A percentile compares a stretch with the other conserved stretches of the same genome.
Conservation (phyloP, 768 basidiomycete species). For the Lactarius akahatsu region DNA sequence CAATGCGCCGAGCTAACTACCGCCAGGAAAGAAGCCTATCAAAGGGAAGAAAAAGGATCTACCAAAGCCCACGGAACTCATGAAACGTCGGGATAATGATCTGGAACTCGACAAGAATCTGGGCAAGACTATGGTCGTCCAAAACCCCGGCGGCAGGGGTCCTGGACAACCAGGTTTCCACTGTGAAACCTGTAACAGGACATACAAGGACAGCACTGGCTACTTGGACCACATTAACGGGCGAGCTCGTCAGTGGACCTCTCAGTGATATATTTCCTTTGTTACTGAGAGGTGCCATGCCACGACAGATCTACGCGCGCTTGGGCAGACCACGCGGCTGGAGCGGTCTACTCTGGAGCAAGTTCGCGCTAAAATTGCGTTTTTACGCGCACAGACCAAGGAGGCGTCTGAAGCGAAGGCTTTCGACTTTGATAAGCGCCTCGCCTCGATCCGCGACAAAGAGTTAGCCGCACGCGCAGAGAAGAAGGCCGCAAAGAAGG, state of each 20-base stretch:
- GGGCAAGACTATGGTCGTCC: slow-evolving; percentile 92
- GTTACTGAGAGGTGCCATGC: slow-evolving; percentile 10
- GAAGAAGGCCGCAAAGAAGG: slow-evolving; percentile 79
- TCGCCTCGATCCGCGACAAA: slow-evolving; percentile 76
- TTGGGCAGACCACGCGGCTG: slow-evolving; percentile 96
- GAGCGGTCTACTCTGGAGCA: slow-evolving; percentile 89
- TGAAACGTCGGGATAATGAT: slow-evolving; percentile 82
- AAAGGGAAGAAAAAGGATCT: slow-evolving; percentile 70
- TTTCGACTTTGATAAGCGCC: slow-evolving; percentile 91
- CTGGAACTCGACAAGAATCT: slow-evolving; percentile 95
- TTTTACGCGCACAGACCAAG: slow-evolving; percentile 83
- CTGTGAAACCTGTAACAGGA: slow-evolving; percentile 89
- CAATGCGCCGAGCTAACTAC: slow-evolving; percentile 3
- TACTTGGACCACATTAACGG: slow-evolving; percentile 97
- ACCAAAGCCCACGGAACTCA: slow-evolving; percentile 90
- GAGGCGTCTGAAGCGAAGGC: slow-evolving; percentile 80
- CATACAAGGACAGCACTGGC: slow-evolving; percentile 89
- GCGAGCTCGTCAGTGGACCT: slow-evolving; percentile 70
- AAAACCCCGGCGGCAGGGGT: slow-evolving; percentile 76
- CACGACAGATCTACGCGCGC: slow-evolving; percentile 71
- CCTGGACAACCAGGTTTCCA: slow-evolving; percentile 92
- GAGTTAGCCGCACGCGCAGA: slow-evolving; percentile 66
- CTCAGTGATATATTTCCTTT: neutral
- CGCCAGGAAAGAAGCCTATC: slow-evolving; percentile 77
- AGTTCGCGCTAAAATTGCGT: slow-evolving; percentile 87